Conservation (phyloP, 2,329 filamentous ascomycete genomes). For the Sarocladium strictum region DNA sequence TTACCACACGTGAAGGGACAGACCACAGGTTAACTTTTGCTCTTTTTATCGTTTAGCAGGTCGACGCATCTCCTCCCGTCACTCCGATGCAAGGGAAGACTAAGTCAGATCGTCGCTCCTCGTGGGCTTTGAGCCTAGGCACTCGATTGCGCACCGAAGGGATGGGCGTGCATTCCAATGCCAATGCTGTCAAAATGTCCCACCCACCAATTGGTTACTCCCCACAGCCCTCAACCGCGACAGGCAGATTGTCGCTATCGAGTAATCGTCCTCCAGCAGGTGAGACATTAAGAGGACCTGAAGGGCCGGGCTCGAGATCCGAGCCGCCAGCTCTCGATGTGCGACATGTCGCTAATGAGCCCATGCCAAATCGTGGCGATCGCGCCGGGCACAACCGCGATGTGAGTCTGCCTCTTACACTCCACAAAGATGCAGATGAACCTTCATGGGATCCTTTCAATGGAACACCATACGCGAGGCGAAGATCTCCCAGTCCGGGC, state of each 20-base stretch:
- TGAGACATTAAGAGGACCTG: not conserved
- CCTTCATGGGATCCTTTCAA: slow-evolving; percentile 8
- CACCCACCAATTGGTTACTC: slow-evolving; percentile 7
- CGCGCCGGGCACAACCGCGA: not conserved
- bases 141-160: slow-evolving; percentile 16
- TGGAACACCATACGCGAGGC: not conserved
- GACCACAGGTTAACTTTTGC: slow-evolving; percentile 28
- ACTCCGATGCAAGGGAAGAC: slow-evolving; percentile 27
- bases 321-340: not conserved
- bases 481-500: not conserved
- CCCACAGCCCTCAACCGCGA: not conserved
- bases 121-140: slow-evolving; percentile 37
- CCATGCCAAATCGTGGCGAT: not conserved
- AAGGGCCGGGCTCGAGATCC: not conserved
- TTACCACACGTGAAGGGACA: slow-evolving; percentile 17
- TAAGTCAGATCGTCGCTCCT: slow-evolving; percentile 35
- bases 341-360: not conserved
- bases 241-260: not conserved
- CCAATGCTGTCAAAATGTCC: not conserved
- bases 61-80: slow-evolving; percentile 25
- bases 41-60: slow-evolving; percentile 26
- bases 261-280: too few species aligned
- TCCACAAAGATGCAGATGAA: not conserved
- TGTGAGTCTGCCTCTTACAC: not conserved
- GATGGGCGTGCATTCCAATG: not conserved